Evolutionary conservation across 495 filamentous ascomycete genomes (phyloP).

Genomic region (Neurospora sp.): DNA sequence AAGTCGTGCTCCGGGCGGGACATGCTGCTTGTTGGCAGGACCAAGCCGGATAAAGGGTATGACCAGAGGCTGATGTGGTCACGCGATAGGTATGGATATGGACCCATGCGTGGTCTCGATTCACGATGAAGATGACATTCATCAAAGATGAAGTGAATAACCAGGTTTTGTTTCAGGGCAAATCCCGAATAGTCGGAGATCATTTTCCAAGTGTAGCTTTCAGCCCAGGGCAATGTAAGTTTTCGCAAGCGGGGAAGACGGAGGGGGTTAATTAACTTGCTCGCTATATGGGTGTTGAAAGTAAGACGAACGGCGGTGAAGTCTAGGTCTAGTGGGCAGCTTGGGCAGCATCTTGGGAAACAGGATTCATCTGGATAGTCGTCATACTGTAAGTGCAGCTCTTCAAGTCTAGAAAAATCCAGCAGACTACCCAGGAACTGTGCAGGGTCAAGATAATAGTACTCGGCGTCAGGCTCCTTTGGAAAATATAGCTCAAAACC

Average conservation of each 20-base stretch:
- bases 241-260: background rate
- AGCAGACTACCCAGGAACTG: background rate
- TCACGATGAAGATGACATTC: background rate
- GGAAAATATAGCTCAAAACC: background rate
- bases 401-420: background rate
- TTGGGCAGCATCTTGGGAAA: background rate
- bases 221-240: background rate
- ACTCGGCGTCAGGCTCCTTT: too few species aligned
- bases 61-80: background rate
- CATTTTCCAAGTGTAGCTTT: background rate
- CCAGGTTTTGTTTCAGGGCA: background rate
- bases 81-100: background rate
- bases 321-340: too few species aligned
- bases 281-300: background rate
- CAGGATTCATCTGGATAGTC: background rate
- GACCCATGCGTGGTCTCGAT: too few species aligned
- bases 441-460: background rate
- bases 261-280: background rate
- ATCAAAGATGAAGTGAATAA: background rate
- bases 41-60: background rate
- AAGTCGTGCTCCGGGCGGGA: background rate
- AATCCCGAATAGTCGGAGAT: background rate
- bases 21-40: background rate
- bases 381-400: background rate
- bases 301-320: background rate